These are phyloP conservation scores for Fraxinus sp. DNA, from an alignment of 305 asterid genomes.

Conservation along the genomic window DNA sequence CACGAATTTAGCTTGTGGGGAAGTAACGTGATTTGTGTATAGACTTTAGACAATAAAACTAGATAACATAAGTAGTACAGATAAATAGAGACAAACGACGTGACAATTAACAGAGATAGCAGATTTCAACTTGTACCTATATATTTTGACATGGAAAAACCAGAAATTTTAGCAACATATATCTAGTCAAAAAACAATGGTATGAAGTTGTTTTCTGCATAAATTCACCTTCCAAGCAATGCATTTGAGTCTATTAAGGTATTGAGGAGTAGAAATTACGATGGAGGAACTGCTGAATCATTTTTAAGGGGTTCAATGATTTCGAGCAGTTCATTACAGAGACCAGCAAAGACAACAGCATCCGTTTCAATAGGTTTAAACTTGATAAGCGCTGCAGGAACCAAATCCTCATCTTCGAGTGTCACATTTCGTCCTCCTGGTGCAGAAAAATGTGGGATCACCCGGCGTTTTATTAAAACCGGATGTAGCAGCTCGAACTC, in stretches of 20 bases:
- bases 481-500: conserved; percentile 84
- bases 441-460: conserved; percentile 65
- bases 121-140: not conserved
- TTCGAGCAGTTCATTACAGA: conserved; percentile 71
- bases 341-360: conserved; percentile 67
- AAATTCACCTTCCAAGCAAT: not conserved
- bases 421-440: conserved; percentile 51
- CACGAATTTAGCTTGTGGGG: not conserved
- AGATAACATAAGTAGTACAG: not conserved
- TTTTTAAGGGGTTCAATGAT: conserved; percentile 66
- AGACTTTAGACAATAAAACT: not conserved
- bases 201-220: not conserved
- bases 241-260: not conserved
- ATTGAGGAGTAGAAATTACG: not conserved
- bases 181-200: not conserved
- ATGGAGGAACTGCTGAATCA: conserved; percentile 47
- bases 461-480: conserved; percentile 54
- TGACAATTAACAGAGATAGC: not conserved
- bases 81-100: not conserved
- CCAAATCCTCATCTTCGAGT: conserved; percentile 83
- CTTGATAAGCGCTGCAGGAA: conserved; percentile 80
- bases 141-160: not conserved
- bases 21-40: not conserved
- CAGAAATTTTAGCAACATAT: not conserved
- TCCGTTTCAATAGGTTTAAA: conserved; percentile 81